Evolutionary conservation across 805 yeast species (phyloP).

Genomic region (Metschnikowia santaceciliae): DNA sequence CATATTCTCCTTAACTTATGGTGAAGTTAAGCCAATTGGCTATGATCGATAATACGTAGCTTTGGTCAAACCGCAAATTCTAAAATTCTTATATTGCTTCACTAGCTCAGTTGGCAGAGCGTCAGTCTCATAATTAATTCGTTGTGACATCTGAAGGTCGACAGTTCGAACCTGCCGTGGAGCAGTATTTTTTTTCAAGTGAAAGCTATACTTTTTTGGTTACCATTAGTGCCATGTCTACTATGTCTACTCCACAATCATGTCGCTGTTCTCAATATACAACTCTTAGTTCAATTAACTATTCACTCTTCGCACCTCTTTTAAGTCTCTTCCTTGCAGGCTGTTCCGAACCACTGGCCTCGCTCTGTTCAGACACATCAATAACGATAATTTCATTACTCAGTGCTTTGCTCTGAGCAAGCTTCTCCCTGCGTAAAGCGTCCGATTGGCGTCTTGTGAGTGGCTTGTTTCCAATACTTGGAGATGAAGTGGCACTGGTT

Average conservation of each 20-base stretch:
- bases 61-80: too few species aligned
- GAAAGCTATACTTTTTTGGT: too few species aligned
- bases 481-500: neutral
- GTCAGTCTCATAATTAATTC: constrained; percentile 19
- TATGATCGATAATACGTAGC: too few species aligned
- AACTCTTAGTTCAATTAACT: neutral
- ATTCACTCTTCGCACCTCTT: neutral
- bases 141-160: constrained; percentile 42
- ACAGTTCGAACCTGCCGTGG: constrained; percentile 47
- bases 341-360: neutral
- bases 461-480: neutral
- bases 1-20: neutral
- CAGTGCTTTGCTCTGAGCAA: neutral
- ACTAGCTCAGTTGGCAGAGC: constrained; percentile 23
- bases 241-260: too few species aligned
- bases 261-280: too few species aligned
- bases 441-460: neutral
- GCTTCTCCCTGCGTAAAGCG: neutral
- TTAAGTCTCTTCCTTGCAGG: neutral
- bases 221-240: too few species aligned
- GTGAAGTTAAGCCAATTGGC: neutral
- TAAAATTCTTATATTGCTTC: constrained; percentile 9
- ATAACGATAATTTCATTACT: neutral
- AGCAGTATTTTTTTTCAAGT: constrained; percentile 26
- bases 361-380: neutral